Evolutionary conservation across 225 moss, liverwort and hornwort genomes (phyloP).

Genomic region (Lunularia cruciata): DNA sequence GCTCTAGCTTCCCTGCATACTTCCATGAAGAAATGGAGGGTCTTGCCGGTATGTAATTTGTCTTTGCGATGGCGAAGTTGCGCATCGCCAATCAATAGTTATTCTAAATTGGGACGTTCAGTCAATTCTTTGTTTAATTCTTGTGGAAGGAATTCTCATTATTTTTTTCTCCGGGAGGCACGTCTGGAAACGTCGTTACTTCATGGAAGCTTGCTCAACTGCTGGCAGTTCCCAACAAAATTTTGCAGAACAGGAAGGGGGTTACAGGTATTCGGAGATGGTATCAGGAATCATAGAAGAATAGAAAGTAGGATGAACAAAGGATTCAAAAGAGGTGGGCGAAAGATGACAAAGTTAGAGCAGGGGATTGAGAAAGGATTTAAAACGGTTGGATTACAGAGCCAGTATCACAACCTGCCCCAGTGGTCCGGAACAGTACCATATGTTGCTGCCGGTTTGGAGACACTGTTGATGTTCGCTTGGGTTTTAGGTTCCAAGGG

Average conservation of each 20-base stretch:
- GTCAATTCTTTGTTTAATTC: no score
- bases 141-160: not conserved
- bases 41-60: not conserved
- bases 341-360: slow-evolving; percentile 24
- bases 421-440: slow-evolving; percentile 43
- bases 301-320: slow-evolving; percentile 33
- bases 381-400: slow-evolving; percentile 31
- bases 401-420: slow-evolving; percentile 37
- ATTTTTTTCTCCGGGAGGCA: no score
- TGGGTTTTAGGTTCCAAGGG: slow-evolving; percentile 60
- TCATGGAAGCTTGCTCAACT: not conserved
- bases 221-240: not conserved
- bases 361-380: slow-evolving; percentile 31
- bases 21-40: not conserved
- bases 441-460: slow-evolving; percentile 54
- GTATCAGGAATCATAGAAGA: not conserved
- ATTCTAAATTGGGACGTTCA: not conserved
- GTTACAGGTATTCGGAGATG: no score
- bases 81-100: not conserved
- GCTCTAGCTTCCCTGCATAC: not conserved
- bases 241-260: no score
- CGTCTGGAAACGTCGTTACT: not conserved
- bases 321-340: slow-evolving; percentile 14
- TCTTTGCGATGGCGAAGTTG: not conserved
- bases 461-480: slow-evolving; percentile 49